Evolutionary conservation across 106 monocot genomes (phyloP).

Genomic region (Acorus calamus): DNA sequence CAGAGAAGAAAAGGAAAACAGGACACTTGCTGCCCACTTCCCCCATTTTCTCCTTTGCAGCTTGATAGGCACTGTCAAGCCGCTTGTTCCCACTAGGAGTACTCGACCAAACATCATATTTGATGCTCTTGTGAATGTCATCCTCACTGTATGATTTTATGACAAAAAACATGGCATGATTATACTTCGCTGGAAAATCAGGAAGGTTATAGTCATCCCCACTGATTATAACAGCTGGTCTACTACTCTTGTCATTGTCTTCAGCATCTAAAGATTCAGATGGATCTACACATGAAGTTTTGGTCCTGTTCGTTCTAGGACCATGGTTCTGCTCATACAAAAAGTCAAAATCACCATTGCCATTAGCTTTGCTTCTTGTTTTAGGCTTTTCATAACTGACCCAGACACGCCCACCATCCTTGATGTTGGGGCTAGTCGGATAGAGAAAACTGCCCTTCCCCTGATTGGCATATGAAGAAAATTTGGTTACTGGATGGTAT

Average conservation of each 20-base stretch:
- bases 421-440: conserved; percentile 13
- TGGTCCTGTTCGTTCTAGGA: conserved; percentile 35
- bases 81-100: conserved; percentile 26
- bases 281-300: conserved; percentile 1
- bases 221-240: neutral
- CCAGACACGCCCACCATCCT: conserved; percentile 28
- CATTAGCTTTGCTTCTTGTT: conserved; percentile 22
- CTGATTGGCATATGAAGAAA: conserved; percentile 21
- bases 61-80: conserved; percentile 20
- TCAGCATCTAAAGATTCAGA: conserved; percentile 1
- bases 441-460: conserved; percentile 17
- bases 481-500: conserved; percentile 24
- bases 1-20: conserved; percentile 27
- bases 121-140: conserved; percentile 32
- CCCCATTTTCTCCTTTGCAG: conserved; percentile 12
- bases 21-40: conserved; percentile 14
- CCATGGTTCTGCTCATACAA: conserved; percentile 53
- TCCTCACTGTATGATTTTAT: conserved; percentile 35
- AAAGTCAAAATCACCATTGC: conserved; percentile 20
- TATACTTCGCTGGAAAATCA: conserved; percentile 38
- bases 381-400: conserved; percentile 23
- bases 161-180: conserved; percentile 24
- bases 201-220: conserved; percentile 55
- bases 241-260: neutral
- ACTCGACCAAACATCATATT: conserved; percentile 30